phyloP scores from a whole-genome alignment of 306 rosid genomes.

The Vicia villosa region DNA sequence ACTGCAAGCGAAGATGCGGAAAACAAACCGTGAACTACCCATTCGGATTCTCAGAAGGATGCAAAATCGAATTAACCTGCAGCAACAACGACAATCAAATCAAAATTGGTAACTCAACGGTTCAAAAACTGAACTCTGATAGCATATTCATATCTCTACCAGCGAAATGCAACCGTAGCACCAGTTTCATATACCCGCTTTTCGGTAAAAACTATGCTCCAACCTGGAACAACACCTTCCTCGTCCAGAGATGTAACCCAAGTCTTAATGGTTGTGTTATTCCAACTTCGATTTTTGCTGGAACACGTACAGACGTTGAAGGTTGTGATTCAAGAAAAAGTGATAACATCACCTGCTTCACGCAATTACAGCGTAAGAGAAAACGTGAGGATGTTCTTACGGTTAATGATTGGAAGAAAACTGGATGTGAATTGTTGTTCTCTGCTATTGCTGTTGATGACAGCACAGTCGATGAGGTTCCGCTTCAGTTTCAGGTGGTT shows the following conservation, averaged over 20 bases:
- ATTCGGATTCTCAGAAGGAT: slow-evolving; percentile 58
- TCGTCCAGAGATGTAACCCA: slow-evolving; percentile 46
- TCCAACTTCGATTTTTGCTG: slow-evolving; percentile 31
- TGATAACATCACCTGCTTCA: slow-evolving; percentile 51
- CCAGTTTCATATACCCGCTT: slow-evolving; percentile 28
- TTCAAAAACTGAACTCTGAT: slow-evolving; percentile 50
- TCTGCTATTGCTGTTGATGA: slow-evolving; percentile 50
- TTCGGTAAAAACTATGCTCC: slow-evolving; percentile 48
- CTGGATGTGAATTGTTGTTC: slow-evolving; percentile 48
- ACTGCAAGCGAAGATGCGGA: slow-evolving; percentile 41
- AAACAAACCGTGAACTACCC: slow-evolving; percentile 51
- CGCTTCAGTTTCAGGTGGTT: slow-evolving; percentile 52
- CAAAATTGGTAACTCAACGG: slow-evolving; percentile 44
- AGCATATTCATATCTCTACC: slow-evolving; percentile 59
- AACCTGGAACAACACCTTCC: slow-evolving; percentile 51
- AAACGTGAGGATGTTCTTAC: not conserved
- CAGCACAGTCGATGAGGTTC: slow-evolving; percentile 18
- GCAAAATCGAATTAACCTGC: slow-evolving; percentile 54
- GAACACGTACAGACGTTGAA: not conserved
- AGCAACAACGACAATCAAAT: not conserved
- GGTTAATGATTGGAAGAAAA: fast-evolving
- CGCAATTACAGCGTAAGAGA: not conserved
- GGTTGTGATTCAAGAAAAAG: slow-evolving; percentile 25
- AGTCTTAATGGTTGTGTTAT: slow-evolving; percentile 43
- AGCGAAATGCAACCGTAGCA: slow-evolving; percentile 46